Percentiles rank a stretch among this genome's conserved stretches.
Evolutionary conservation across 768 basidiomycete genomes (phyloP).

Genomic region (Russula dissimulans): DNA sequence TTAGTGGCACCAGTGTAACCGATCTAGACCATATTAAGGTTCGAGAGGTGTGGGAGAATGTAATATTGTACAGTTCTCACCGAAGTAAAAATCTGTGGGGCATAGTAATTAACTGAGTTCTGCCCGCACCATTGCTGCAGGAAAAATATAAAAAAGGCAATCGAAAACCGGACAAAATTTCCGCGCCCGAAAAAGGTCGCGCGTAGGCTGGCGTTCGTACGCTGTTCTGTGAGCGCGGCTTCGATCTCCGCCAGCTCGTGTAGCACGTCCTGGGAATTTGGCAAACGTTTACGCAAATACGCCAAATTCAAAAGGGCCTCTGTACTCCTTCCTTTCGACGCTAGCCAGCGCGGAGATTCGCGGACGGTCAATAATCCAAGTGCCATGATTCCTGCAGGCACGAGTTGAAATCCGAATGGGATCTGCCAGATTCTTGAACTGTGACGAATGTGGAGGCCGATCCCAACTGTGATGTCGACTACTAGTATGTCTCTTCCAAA

Average conservation of each 20-base stretch:
- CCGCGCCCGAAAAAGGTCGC: conserved; percentile 78
- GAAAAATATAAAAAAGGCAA: conserved; percentile 71
- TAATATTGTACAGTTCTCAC: conserved; percentile 27
- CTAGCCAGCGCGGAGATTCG: conserved; percentile 75
- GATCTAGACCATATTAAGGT: conserved; percentile 33
- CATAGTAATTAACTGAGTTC: conserved; percentile 70
- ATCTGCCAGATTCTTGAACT: conserved; percentile 55
- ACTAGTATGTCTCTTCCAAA: neutral
- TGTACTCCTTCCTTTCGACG: conserved; percentile 46
- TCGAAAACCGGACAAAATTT: conserved; percentile 74
- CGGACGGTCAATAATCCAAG: conserved; percentile 56
- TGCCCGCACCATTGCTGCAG: conserved; percentile 82
- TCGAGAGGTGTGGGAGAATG: neutral
- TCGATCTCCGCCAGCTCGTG: conserved; percentile 74
- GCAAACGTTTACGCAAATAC: conserved; percentile 43
- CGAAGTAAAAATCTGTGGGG: conserved; percentile 63
- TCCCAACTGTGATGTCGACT: conserved; percentile 38
- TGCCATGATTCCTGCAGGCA: conserved; percentile 64
- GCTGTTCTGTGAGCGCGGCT: conserved; percentile 69
- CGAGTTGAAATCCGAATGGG: conserved; percentile 66
- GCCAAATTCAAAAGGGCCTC: conserved; percentile 55
- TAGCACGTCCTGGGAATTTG: conserved; percentile 37
- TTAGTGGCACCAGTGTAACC: conserved; percentile 52
- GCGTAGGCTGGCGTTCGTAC: conserved; percentile 49
- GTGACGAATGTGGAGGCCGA: conserved; percentile 41